phyloP scores from a whole-genome alignment of 176 grass and related monocot genomes.

The Zizania latifolia region DNA sequence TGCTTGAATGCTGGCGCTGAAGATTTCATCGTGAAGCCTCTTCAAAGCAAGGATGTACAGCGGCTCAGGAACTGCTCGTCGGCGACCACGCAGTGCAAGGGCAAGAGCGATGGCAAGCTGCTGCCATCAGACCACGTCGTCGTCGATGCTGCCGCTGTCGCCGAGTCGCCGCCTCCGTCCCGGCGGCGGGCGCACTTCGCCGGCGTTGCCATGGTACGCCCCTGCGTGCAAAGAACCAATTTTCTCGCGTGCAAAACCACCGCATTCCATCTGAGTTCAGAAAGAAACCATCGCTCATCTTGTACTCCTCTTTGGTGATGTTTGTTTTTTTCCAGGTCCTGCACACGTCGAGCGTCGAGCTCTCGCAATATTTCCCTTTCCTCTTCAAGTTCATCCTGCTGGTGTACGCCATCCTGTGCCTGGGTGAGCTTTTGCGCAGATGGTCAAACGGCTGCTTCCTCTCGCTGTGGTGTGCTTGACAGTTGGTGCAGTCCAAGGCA shows the following conservation, averaged over 20 bases:
- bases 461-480: constrained; percentile 30
- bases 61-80: constrained; percentile 60
- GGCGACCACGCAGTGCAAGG: constrained; percentile 4
- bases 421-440: constrained; percentile 55
- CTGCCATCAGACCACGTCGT: not conserved
- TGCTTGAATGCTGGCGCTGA: constrained; percentile 68
- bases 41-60: constrained; percentile 75
- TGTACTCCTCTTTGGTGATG: not conserved
- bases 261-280: not conserved
- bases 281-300: not conserved
- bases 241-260: not conserved
- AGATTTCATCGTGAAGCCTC: constrained; percentile 86
- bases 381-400: constrained; percentile 61
- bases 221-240: too few species aligned
- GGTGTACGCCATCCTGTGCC: constrained; percentile 54
- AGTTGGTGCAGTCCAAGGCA: not conserved
- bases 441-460: constrained; percentile 32
- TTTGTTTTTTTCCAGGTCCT: constrained; percentile 43
- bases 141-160: not conserved
- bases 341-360: constrained; percentile 51
- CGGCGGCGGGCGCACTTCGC: constrained; percentile 42
- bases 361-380: constrained; percentile 61
- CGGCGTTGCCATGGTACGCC: constrained; percentile 57
- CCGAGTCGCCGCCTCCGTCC: not conserved
- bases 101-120: constrained; percentile 31